Evolutionary conservation across 108 stramenopile genomes (phyloP), one percentile per base, ranked within the genome.

Genomic region (Nitzschia sp.): DNA sequence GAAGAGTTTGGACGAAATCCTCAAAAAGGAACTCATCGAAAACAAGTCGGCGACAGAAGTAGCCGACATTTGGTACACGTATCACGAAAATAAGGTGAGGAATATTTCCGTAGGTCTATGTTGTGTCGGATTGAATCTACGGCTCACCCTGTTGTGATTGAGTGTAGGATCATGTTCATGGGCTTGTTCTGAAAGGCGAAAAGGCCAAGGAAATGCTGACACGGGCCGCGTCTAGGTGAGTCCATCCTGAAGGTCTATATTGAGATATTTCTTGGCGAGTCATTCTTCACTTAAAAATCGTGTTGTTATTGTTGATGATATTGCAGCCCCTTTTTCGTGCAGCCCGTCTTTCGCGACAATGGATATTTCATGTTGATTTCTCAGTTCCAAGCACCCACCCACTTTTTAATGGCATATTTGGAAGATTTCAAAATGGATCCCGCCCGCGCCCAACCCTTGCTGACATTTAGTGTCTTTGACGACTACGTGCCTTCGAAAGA

Each of bases 361-460:
- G 84, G 93, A 18, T 89, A 83, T 56, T 94, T 94, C 64, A 91
- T 88, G 85, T 60, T 94, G 53, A 54, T 94, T 6, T 85, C 83
- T 59, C 90, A 94, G 76, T 94, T 91, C 64, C 85, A 87, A 70
- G 60, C 76, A 61, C 90, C 89, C 17, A 70, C 71, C 54, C 78
- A 89, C 65, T 94, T 94, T 69, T 64, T 91, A 5, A 70, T 94
- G 59, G 90, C 93, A 5, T 87, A 86, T 64, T 67, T 94, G 1
- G 93, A 94, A 65, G 93, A 94, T 63, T 94, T 91, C 71, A 88
- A 86, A 55, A 88, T 88, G 85, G 93, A 94, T 81, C 93, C 93
- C 5, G 48, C 78, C 23, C 58, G 68, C 27, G 93, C 93, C 0
- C 84, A 87, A n/a, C 93, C 93, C 3, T 75, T 94, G 25, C 21